Conservation (phyloP, 371 early-diverging fungal species). For the Circinella minor region DNA sequence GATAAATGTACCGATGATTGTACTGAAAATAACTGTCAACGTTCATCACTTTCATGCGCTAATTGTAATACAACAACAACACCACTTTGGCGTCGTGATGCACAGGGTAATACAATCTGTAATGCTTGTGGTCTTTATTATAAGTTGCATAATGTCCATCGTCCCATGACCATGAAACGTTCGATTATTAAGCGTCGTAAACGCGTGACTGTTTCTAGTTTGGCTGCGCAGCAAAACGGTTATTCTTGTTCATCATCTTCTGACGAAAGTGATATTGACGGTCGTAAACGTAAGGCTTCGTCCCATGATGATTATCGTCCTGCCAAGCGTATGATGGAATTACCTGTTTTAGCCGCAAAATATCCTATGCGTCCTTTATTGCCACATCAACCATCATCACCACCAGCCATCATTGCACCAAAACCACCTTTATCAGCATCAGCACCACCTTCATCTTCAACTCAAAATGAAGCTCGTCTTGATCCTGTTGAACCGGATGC, state of each 20-base stretch:
- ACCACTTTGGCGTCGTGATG: conserved; percentile 83
- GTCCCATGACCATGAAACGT: conserved; percentile 61
- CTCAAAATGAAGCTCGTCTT: neutral
- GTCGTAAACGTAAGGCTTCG: conserved; percentile 22
- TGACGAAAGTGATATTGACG: conserved; percentile 3
- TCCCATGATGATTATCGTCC: conserved; percentile 14
- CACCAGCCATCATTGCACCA: neutral
- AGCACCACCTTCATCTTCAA: conserved; percentile 10
- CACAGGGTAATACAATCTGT: conserved; percentile 70
- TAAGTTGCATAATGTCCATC: conserved; percentile 68
- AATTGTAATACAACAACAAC: conserved; percentile 82
- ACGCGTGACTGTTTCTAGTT: conserved; percentile 34
- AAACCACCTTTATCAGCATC: neutral
- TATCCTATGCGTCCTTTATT: conserved; percentile 31
- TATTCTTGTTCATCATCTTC: conserved; percentile 11
- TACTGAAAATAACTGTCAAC: neutral
- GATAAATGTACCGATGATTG: conserved; percentile 6
- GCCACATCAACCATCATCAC: conserved; percentile 21
- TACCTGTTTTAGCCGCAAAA: conserved; percentile 15
- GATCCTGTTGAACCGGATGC: conserved; percentile 49
- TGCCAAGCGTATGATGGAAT: conserved; percentile 28
- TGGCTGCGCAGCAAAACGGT: conserved; percentile 25
- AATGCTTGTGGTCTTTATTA: conserved; percentile 87
- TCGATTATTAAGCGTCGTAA: conserved; percentile 62
- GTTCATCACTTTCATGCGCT: conserved; percentile 52